Evolutionary conservation across 176 grass and related monocot genomes (phyloP).

Genomic region (Oryza officinalis): DNA sequence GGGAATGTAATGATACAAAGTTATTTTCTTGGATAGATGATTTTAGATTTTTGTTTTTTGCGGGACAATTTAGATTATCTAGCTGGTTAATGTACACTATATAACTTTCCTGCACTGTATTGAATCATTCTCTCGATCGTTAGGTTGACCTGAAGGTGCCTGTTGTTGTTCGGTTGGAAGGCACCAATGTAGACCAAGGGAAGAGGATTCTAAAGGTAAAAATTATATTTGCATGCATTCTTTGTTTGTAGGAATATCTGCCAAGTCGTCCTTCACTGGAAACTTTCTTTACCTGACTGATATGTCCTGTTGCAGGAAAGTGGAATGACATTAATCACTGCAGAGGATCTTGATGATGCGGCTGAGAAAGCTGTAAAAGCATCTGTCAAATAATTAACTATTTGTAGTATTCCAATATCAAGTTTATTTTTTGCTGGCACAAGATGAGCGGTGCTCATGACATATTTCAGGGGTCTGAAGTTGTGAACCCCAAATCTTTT

Average conservation of each 20-base stretch:
- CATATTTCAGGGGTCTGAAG: constrained; percentile 21
- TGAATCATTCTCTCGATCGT: constrained; percentile 8
- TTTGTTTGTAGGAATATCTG: not conserved
- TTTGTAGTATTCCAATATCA: constrained; percentile 18
- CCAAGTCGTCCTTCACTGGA: not conserved
- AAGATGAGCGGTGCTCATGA: constrained; percentile 39
- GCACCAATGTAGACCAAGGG: constrained; percentile 98
- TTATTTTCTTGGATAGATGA: constrained; percentile 8
- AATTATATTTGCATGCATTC: not conserved
- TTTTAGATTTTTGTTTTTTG: not conserved
- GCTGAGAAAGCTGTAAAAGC: constrained; percentile 93
- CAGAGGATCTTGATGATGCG: constrained; percentile 97
- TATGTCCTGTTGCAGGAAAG: constrained; percentile 66
- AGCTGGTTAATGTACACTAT: not conserved
- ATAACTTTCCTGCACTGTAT: constrained; percentile 2
- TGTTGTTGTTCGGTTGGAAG: constrained; percentile 95
- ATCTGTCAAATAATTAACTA: constrained; percentile 51
- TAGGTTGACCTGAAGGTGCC: constrained; percentile 97
- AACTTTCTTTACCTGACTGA: not conserved
- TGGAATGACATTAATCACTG: constrained; percentile 90
- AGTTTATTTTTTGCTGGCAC: constrained; percentile 28
- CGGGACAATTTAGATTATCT: not conserved
- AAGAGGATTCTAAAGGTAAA: constrained; percentile 99
- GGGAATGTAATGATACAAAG: not conserved
- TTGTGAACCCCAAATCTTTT: constrained; percentile 24